Conservation (phyloP, 805 yeast species). For the Blastobotrys robertii region DNA sequence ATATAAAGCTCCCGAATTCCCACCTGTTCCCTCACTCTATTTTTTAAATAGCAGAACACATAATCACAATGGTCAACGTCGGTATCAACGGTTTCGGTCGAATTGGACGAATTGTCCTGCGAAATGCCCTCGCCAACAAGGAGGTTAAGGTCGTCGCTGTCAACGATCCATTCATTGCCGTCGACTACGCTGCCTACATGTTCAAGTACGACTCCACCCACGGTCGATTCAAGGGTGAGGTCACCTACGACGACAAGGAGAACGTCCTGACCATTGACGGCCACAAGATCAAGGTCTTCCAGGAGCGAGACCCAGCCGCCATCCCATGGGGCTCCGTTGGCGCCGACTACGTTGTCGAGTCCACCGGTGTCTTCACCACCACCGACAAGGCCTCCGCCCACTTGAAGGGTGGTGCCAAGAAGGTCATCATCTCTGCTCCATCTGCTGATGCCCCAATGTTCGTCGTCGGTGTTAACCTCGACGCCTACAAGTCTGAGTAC, state of each 20-base stretch:
- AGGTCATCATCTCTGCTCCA: conserved; percentile 91
- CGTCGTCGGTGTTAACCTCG: conserved; percentile 84
- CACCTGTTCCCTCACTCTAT: background rate
- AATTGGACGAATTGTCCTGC: conserved; percentile 79
- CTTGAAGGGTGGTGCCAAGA: conserved; percentile 86
- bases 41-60: background rate
- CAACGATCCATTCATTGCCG: conserved; percentile 84
- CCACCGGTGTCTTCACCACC: conserved; percentile 91
- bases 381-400: conserved; percentile 74
- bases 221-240: conserved; percentile 75
- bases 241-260: conserved; percentile 41
- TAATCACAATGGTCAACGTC: conserved; percentile 38
- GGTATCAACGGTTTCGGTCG: conserved; percentile 96
- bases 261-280: conserved; percentile 60
- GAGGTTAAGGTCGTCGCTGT: conserved; percentile 78
- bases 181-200: conserved; percentile 91
- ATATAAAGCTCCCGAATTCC: conserved; percentile 2
- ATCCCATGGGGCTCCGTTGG: conserved; percentile 83
- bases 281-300: conserved; percentile 53
- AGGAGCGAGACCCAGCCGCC: conserved; percentile 75
- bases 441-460: conserved; percentile 93
- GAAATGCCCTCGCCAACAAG: conserved; percentile 65
- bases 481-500: conserved; percentile 65
- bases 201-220: conserved; percentile 94
- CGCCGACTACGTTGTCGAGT: conserved; percentile 82